Base-by-base conservation (phyloP, 495 filamentous ascomycete genomes). In the Chaetomidium leptoderma region DNA sequence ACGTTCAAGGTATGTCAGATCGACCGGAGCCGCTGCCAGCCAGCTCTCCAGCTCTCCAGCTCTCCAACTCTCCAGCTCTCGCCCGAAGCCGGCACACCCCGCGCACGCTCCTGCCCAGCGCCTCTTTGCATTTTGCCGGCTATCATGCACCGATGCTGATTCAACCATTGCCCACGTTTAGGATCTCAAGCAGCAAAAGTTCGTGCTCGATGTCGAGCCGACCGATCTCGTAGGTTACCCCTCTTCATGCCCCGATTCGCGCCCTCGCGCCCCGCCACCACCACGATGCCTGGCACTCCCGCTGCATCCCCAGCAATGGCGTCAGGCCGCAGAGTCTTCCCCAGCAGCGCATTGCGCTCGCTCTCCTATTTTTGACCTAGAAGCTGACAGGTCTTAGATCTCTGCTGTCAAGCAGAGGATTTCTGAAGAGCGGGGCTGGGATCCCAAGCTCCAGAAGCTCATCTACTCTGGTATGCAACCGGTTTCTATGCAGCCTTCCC, bases 151-250 rank as follows among this genome's bases (percentile, higher is more conserved):
- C 53, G 42, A 65, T 64, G 65, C 72, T 75, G 68, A 74, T 53
- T 62, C 60, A 50, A 7, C 51, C 26, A 57, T 49, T 33, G 7
- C 55, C 60, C 17, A 13, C 43, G 30, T 64, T 32, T 61, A 95
- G 91, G 93, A 98, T 76, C 80, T 98, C 66, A 97, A 96, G 79
- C 92, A 97, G 71, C 89, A 96, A 68, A 97, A 96, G 81, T 98
- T 98, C 72, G 81, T 84, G 57, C 86, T 98, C 76, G 92, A 97
- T 63, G 89, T 86, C 58, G 93, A 97, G 71, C 90, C 92, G 53
- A 87, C 88, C 57, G 91, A 96, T 69, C 89, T 88, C 66, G 92
- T 97, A 88, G 63, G 88, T 74, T 70, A 65, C 62, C 66, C 66
- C 61, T 67, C 63, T 55, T 62, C 64, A 30, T 27, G 6, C 14